Evolutionary conservation across 2,329 filamentous ascomycete species (phyloP).

Genomic region (Uncinocarpus reesii): DNA sequence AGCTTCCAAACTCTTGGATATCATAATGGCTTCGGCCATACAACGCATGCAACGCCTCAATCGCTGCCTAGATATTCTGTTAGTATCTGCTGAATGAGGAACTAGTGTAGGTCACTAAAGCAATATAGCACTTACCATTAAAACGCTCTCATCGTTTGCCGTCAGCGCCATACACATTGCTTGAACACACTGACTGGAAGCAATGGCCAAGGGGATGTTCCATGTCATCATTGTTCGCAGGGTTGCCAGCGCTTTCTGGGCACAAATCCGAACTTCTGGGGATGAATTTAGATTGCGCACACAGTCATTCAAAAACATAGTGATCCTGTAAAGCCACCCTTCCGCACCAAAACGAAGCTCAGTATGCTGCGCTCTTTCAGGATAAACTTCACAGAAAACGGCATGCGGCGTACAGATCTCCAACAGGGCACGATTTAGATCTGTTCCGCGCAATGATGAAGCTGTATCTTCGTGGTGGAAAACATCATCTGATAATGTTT

Average conservation of each 20-base stretch:
- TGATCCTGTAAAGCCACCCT: conserved; percentile 76
- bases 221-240: conserved; percentile 73
- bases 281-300: conserved; percentile 56
- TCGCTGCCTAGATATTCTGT: conserved; percentile 50
- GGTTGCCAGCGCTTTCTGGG: conserved; percentile 64
- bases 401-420: conserved; percentile 80
- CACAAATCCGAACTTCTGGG: conserved; percentile 58
- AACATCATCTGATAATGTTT: conserved; percentile 86
- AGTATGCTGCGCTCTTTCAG: conserved; percentile 57
- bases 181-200: conserved; percentile 58
- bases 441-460: conserved; percentile 69
- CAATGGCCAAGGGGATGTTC: conserved; percentile 75
- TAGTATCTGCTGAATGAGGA: conserved; percentile 11
- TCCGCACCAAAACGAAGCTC: conserved; percentile 67
- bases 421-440: conserved; percentile 78
- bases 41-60: conserved; percentile 74
- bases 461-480: conserved; percentile 84
- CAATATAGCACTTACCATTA: conserved; percentile 50
- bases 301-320: conserved; percentile 63
- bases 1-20: conserved; percentile 64
- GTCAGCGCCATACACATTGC: conserved; percentile 62
- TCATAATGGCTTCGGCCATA: conserved; percentile 65
- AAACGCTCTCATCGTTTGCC: conserved; percentile 58
- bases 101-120: too few species aligned
- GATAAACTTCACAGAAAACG: conserved; percentile 65